These are phyloP conservation scores for Yarrowia alimentaria DNA, from an alignment of 805 yeast species.

Conservation along the genomic window DNA sequence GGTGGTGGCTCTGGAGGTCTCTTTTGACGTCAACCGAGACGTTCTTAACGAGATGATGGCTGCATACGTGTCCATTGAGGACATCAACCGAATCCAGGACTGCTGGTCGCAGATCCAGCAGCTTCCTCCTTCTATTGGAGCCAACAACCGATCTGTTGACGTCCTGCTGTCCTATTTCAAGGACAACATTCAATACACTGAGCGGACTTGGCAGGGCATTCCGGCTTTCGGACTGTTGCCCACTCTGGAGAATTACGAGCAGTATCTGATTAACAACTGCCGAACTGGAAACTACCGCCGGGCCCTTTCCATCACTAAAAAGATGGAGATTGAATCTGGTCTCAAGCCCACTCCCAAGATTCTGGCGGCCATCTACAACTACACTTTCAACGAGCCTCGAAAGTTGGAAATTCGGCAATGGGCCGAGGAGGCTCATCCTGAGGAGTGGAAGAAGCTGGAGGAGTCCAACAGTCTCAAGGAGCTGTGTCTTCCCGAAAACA, in stretches of 20 bases:
- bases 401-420: conserved; percentile 43
- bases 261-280: conserved; percentile 67
- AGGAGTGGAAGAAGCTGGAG: conserved; percentile 44
- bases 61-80: conserved; percentile 60
- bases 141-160: conserved; percentile 61
- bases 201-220: conserved; percentile 59
- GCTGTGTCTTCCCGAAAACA: conserved; percentile 36
- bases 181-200: conserved; percentile 43
- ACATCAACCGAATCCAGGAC: conserved; percentile 55
- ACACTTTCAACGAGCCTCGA: conserved; percentile 44
- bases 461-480: conserved; percentile 37
- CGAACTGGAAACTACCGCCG: conserved; percentile 58
- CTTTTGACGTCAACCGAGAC: conserved; percentile 53
- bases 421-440: conserved; percentile 42
- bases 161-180: conserved; percentile 63
- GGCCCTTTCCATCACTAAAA: conserved; percentile 53
- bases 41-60: conserved; percentile 62
- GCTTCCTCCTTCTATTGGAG: conserved; percentile 50
- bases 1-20: conserved; percentile 59
- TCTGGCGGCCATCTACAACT: conserved; percentile 43
- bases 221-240: conserved; percentile 55
- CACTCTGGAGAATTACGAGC: conserved; percentile 52
- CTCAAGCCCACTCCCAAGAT: conserved; percentile 34
- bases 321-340: conserved; percentile 44
- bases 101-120: conserved; percentile 59